These are phyloP conservation scores for Gossypium thurberi DNA, from an alignment of 345 rosid genomes.

Conservation along the genomic window DNA sequence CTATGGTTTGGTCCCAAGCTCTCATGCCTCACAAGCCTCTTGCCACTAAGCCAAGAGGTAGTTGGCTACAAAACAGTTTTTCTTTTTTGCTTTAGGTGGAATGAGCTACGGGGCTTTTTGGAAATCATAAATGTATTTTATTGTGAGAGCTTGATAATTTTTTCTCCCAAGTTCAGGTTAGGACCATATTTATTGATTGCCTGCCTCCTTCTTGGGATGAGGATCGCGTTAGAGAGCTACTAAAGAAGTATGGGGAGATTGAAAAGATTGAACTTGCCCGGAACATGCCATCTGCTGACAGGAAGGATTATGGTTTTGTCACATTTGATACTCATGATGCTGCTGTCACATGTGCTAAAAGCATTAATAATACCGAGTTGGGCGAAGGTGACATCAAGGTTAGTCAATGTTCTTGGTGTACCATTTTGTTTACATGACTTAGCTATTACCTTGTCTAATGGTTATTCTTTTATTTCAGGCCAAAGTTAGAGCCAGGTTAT, in stretches of 20 bases:
- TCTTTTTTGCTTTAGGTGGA: background rate
- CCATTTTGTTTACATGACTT: background rate
- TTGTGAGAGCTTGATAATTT: background rate
- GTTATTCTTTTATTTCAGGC: constrained; percentile 40
- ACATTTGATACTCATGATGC: constrained; percentile 91
- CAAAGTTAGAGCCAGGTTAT: constrained; percentile 94
- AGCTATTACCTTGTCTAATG: background rate
- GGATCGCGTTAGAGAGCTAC: constrained; percentile 62
- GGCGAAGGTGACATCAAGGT: constrained; percentile 87
- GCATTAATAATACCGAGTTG: constrained; percentile 82
- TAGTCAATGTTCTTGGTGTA: constrained; percentile 10
- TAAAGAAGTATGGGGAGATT: constrained; percentile 69
- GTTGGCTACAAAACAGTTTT: background rate
- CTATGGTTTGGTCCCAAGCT: background rate
- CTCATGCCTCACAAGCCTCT: background rate
- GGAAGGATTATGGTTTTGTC: constrained; percentile 97
- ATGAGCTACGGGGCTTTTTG: background rate
- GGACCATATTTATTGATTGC: constrained; percentile 87
- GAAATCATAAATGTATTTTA: background rate
- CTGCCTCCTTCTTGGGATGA: constrained; percentile 93
- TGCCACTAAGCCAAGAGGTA: background rate
- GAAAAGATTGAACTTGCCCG: constrained; percentile 97
- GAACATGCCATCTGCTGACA: constrained; percentile 95
- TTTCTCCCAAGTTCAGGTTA: constrained; percentile 51
- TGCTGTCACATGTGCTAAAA: constrained; percentile 83